Base-by-base conservation (phyloP, 129 eudicot species). In the Arctium lappa region DNA sequence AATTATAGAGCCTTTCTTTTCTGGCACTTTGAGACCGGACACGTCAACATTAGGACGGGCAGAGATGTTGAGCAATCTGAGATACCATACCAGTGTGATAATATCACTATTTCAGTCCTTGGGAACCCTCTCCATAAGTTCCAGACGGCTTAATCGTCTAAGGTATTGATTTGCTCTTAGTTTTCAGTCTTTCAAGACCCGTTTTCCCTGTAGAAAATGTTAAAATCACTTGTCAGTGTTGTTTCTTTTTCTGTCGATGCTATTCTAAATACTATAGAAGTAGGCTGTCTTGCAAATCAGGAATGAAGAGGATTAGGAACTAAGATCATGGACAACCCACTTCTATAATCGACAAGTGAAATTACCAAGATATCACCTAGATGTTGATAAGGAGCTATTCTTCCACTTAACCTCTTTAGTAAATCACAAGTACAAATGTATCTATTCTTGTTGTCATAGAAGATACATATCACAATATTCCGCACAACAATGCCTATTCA, bases 1-100 rank as follows among this genome's bases (percentile, higher is more conserved):
- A 79, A 96, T 96, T 81, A 96, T 96, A 76, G 99, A 96, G 88
- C 99, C 99, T 70, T 96, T 96, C 85, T 96, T 96, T 80, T 89
- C 99, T 86, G 99, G 99, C 5, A 84, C 85, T 78, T 75, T 96
- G 81, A 90, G 94, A 78, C 99, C 99, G 4, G 99, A 93, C 84
- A 77, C 97, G 68, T 96, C 99, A 79, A 93, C 98, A 5, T 75
- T 96, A 85, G 98, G 99, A 46, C 95, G 98, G 6, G 99, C 99
- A 75, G 99, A 96, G 84, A 96, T 96, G 99, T 83, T 96, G 86
- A 96, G 99, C 90, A 96, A 96, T 87, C 88, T 96, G 72, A 91
- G 99, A 90, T 96, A 96, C 86, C 99, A 96, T 75, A 96, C 99
- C 7, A 96, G 99, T 86, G 99, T 96, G 13, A 96, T 96, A 75